A percentile compares a stretch with the other conserved stretches of the same genome.
Evolutionary conservation across 2,329 filamentous ascomycete species (phyloP).

Genomic region (Fonsecaea multimorphosa): DNA sequence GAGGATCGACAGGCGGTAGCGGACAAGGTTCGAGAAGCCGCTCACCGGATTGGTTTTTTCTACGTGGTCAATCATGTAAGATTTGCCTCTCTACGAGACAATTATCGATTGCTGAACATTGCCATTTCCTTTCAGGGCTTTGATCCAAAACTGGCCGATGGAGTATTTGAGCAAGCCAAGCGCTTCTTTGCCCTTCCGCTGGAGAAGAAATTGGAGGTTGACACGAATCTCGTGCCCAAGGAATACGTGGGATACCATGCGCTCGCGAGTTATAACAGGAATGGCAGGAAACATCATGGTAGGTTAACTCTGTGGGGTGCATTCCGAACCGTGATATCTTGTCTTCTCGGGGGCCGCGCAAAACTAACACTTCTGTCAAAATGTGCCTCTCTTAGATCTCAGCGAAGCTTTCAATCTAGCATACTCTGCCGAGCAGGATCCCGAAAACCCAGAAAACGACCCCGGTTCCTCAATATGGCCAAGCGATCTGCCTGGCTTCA

Average conservation of each 20-base stretch:
- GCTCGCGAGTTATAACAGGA: slow-evolving; percentile 27
- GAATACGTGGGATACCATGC: slow-evolving; percentile 30
- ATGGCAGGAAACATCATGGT: slow-evolving; percentile 29
- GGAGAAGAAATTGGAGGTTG: slow-evolving; percentile 57
- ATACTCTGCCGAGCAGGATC: slow-evolving; percentile 24
- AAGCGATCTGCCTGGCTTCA: slow-evolving; percentile 36
- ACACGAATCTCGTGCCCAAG: slow-evolving; percentile 42
- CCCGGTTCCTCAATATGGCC: slow-evolving; percentile 26
- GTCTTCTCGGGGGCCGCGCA: not conserved
- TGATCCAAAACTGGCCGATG: slow-evolving; percentile 32
- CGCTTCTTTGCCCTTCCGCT: slow-evolving; percentile 53
- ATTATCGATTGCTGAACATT: slow-evolving; percentile 48
- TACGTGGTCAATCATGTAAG: slow-evolving; percentile 44
- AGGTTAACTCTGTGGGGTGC: not conserved
- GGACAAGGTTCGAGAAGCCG: slow-evolving; percentile 50
- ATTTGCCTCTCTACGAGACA: not conserved
- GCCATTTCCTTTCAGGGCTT: slow-evolving; percentile 26
- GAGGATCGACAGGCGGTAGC: slow-evolving; percentile 50
- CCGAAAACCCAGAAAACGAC: slow-evolving; percentile 13
- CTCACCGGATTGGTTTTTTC: slow-evolving; percentile 48
- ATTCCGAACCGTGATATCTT: not conserved
- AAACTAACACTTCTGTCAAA: not conserved
- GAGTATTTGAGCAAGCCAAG: slow-evolving; percentile 48
- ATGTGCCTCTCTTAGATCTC: slow-evolving; percentile 14
- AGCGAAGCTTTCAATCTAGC: slow-evolving; percentile 33